Percentiles rank a stretch among this genome's conserved stretches.
These are phyloP conservation scores for Calendula officinalis DNA, from an alignment of 129 eudicot genomes.

Conservation along the genomic window DNA sequence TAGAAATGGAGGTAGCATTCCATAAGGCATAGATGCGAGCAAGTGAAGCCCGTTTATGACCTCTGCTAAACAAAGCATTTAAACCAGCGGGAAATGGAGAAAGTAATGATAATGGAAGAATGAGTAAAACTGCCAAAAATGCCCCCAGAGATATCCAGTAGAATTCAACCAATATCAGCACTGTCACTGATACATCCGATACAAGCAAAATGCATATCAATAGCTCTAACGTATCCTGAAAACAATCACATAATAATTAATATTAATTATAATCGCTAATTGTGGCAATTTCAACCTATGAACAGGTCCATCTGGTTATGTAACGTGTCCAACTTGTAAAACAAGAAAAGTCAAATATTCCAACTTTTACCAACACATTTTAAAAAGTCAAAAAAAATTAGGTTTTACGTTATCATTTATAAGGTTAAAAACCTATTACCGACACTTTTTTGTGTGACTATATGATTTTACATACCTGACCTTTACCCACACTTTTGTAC, in stretches of 20 bases:
- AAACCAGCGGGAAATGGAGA: conserved; percentile 93
- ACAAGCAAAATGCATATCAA: conserved; percentile 72
- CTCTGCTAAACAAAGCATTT: conserved; percentile 84
- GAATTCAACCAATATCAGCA: conserved; percentile 69
- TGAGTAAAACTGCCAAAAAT: conserved; percentile 78
- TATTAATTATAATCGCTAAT: background rate
- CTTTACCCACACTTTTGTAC: too few species aligned
- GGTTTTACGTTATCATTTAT: too few species aligned
- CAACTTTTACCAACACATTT: background rate
- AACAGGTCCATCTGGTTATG: background rate
- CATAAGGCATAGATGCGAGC: conserved; percentile 89
- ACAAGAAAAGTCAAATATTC: background rate
- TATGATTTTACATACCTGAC: too few species aligned
- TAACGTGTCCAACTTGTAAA: background rate
- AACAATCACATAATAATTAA: conserved; percentile 7
- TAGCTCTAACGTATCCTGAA: conserved; percentile 87
- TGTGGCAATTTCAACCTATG: background rate
- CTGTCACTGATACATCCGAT: conserved; percentile 72
- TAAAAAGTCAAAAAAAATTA: background rate
- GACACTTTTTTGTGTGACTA: too few species aligned
- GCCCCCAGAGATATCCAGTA: conserved; percentile 90
- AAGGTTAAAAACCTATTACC: too few species aligned
- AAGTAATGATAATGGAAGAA: conserved; percentile 86
- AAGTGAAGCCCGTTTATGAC: conserved; percentile 83
- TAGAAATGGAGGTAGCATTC: conserved; percentile 80